Percentiles rank a stretch among this genome's conserved stretches.
These are phyloP conservation scores for Uronychia binucleata DNA, from an alignment of 73 alveolate genomes.

Conservation along the genomic window DNA sequence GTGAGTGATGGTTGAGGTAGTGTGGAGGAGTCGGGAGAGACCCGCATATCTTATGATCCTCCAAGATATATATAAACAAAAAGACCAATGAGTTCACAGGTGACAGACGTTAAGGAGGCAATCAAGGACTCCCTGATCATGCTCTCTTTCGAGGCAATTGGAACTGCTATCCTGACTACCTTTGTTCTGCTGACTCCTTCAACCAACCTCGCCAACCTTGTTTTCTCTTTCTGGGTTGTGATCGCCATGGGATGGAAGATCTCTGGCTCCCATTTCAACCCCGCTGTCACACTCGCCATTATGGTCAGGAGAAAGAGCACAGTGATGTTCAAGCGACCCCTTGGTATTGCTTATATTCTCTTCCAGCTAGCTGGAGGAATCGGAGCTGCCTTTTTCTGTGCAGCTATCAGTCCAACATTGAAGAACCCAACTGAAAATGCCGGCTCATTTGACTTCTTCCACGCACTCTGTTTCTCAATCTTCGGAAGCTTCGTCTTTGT, in stretches of 20 bases:
- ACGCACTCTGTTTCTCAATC: slow-evolving; percentile 35
- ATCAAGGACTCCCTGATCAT: slow-evolving; percentile 36
- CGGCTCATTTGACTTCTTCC: slow-evolving; percentile 31
- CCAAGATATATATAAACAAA: neutral
- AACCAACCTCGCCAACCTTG: slow-evolving; percentile 38
- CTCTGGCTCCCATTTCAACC: slow-evolving; percentile 81
- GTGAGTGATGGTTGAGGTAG: no score
- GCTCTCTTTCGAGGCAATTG: slow-evolving; percentile 54
- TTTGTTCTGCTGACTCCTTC: slow-evolving; percentile 2
- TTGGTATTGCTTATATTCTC: slow-evolving; percentile 52
- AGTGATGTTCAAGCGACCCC: slow-evolving; percentile 51
- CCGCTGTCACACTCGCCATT: slow-evolving; percentile 79
- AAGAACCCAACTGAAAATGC: neutral
- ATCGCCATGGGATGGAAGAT: slow-evolving; percentile 63
- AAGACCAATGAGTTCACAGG: neutral
- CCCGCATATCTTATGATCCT: no score
- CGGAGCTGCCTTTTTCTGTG: slow-evolving; percentile 41
- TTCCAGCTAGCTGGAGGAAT: slow-evolving; percentile 45
- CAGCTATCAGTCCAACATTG: slow-evolving; percentile 1
- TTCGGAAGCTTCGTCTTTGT: slow-evolving; percentile 41
- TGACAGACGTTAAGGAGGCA: neutral
- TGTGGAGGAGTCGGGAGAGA: no score
- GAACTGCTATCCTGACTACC: slow-evolving; percentile 53
- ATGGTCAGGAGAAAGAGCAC: slow-evolving; percentile 51
- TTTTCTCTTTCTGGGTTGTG: slow-evolving; percentile 68